Conservation (phyloP, 352 stramenopile genomes). For the Globisporangium orthogonon region DNA sequence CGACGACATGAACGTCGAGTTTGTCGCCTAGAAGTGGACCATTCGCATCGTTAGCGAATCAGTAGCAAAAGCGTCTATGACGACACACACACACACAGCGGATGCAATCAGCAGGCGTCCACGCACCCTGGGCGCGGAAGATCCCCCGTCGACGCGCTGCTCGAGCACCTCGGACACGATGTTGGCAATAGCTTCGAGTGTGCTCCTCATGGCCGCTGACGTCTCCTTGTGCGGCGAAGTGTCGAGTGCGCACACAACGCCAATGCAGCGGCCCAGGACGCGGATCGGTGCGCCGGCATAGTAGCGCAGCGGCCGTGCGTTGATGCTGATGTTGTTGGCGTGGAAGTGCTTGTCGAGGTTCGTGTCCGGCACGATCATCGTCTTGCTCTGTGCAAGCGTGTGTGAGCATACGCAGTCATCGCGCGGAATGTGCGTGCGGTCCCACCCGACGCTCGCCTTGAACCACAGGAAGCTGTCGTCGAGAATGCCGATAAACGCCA, state of each 20-base stretch:
- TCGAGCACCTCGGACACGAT: constrained; percentile 82
- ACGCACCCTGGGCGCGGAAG: constrained; percentile 8
- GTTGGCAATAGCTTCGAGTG: constrained; percentile 65
- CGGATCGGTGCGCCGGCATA: constrained; percentile 57
- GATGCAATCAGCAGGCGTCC: background rate
- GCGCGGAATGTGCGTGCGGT: constrained; percentile 41
- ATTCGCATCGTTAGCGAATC: background rate
- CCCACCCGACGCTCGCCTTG: constrained; percentile 63
- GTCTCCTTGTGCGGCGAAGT: constrained; percentile 37
- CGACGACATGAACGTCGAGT: constrained; percentile 8
- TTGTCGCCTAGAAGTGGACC: constrained; percentile 3
- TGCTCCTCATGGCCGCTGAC: constrained; percentile 52
- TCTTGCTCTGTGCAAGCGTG: constrained; percentile 36
- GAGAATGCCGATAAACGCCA: constrained; percentile 64
- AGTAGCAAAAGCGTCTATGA: background rate
- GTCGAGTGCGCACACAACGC: constrained; percentile 63
- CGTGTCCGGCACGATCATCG: constrained; percentile 59
- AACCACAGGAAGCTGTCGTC: constrained; percentile 49
- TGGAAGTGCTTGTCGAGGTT: constrained; percentile 65
- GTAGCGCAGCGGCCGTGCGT: constrained; percentile 40
- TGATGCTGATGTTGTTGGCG: constrained; percentile 38
- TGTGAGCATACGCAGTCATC: constrained; percentile 52
- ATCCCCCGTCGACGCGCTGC: constrained; percentile 36
- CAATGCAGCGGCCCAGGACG: constrained; percentile 54
- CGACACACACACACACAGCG: background rate